Conservation (phyloP, 148 eudicot species). For the Persicaria maculosa region DNA sequence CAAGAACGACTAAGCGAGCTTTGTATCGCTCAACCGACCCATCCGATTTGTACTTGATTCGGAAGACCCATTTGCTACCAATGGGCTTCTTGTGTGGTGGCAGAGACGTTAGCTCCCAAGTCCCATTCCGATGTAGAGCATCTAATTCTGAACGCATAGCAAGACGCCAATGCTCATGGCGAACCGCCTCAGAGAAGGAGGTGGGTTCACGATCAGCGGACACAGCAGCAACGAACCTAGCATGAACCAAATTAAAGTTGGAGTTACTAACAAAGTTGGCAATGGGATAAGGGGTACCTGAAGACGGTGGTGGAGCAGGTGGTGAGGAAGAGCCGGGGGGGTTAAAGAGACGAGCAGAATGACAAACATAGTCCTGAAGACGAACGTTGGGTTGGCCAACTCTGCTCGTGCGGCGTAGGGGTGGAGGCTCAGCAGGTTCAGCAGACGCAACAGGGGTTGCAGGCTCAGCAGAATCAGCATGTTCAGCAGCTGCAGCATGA, state of each 20-base stretch:
- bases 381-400: neutral
- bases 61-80: slow-evolving; percentile 4
- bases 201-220: neutral
- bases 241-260: no score
- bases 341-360: neutral
- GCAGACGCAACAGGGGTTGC: no score
- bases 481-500: no score
- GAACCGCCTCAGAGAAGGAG: neutral
- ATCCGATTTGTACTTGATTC: neutral
- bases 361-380: neutral
- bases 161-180: neutral
- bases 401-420: no score
- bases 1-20: neutral
- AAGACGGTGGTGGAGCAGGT: neutral
- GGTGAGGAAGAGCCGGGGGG: neutral
- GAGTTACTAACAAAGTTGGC: neutral
- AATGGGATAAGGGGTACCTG: neutral
- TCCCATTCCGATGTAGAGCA: neutral
- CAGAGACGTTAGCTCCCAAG: neutral
- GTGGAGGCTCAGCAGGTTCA: no score
- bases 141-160: neutral
- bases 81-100: neutral
- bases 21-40: slow-evolving; percentile 2
- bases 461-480: no score
- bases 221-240: neutral